Percentiles rank a stretch among this genome's conserved stretches.
Conservation (phyloP, 1,284 basidiomycete genomes). For the Puccinia horiana region DNA sequence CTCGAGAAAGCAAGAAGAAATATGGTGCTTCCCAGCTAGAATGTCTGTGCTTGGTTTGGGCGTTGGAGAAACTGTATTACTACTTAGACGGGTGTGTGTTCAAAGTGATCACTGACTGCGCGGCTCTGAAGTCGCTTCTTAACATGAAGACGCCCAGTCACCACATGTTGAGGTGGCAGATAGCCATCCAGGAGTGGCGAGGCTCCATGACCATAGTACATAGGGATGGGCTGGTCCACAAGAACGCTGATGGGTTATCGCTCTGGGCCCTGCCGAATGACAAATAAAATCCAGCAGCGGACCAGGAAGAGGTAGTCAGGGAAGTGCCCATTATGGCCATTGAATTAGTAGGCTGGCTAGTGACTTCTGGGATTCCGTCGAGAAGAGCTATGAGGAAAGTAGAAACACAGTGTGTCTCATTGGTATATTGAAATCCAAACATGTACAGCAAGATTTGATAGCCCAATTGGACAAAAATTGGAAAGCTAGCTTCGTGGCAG, state of each 20-base stretch:
- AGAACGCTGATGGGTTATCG: background rate
- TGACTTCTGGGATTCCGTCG: background rate
- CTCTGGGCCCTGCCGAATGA: background rate
- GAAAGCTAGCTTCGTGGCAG: background rate
- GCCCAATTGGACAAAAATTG: background rate
- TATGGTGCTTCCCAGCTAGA: background rate
- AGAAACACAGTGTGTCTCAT: background rate
- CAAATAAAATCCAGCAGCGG: background rate
- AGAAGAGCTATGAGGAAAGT: background rate
- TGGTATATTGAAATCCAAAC: background rate
- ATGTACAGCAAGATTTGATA: background rate
- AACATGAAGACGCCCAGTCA: background rate
- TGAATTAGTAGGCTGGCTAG: background rate
- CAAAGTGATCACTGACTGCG: conserved; percentile 11
- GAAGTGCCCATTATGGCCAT: background rate
- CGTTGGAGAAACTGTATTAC: background rate
- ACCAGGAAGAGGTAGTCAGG: background rate
- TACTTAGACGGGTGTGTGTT: too few species aligned
- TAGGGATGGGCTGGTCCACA: background rate
- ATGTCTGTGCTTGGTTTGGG: conserved; percentile 11
- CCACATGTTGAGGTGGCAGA: background rate
- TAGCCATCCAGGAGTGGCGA: background rate
- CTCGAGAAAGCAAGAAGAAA: background rate
- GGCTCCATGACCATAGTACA: background rate
- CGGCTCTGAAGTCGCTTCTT: background rate